These are phyloP conservation scores for Naganishia friedmannii DNA, from an alignment of 768 basidiomycete species.

Conservation along the genomic window DNA sequence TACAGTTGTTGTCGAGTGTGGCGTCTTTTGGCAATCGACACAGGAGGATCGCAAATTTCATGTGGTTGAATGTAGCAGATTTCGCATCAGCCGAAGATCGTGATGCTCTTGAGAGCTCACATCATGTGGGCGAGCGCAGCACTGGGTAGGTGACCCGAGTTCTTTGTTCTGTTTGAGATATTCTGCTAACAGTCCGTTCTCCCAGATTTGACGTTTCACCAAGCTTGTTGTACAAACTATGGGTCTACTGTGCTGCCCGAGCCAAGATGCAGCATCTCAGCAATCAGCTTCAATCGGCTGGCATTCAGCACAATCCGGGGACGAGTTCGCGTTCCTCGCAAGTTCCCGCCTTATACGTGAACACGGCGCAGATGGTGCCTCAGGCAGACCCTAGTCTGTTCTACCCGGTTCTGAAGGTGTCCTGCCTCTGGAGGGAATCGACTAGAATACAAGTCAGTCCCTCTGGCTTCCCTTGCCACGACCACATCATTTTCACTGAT, in stretches of 20 bases:
- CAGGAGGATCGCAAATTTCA: slow-evolving; percentile 1
- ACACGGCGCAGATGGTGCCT: slow-evolving; percentile 14
- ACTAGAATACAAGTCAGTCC: slow-evolving; percentile 10
- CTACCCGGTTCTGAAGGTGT: slow-evolving; percentile 7
- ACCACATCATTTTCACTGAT: background rate
- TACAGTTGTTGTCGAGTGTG: slow-evolving; percentile 9
- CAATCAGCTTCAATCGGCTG: slow-evolving; percentile 3
- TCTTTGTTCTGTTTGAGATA: background rate
- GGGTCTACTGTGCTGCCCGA: slow-evolving; percentile 11
- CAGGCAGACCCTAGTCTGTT: slow-evolving; percentile 1
- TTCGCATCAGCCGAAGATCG: background rate
- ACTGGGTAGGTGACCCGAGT: background rate
- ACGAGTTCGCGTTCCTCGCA: background rate
- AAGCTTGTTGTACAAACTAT: slow-evolving; percentile 2
- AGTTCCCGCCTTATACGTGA: slow-evolving; percentile 7
- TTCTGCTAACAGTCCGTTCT: background rate
- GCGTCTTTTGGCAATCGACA: slow-evolving; percentile 1
- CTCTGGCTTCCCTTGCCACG: background rate
- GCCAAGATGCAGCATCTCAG: slow-evolving; percentile 6
- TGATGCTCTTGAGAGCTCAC: background rate
- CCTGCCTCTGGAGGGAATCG: slow-evolving; percentile 11
- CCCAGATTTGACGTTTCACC: slow-evolving; percentile 6
- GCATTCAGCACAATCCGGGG: background rate
- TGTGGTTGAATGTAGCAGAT: slow-evolving; percentile 11
- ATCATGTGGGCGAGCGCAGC: background rate